Conservation (phyloP, 371 early-diverging fungal species). For the Umbelopsis sp. region DNA sequence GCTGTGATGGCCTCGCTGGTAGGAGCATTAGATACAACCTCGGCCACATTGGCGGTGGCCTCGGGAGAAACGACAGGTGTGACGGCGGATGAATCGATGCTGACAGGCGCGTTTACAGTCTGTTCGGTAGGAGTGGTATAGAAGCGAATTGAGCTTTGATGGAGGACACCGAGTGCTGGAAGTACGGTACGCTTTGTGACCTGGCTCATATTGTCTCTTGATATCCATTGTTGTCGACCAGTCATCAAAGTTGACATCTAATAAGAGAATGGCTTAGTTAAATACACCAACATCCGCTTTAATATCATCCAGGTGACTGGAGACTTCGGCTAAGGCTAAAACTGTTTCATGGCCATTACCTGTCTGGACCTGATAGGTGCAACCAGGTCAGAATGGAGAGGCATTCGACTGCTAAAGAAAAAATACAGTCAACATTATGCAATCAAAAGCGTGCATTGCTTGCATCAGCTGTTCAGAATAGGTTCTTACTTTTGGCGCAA, state of each 20-base stretch:
- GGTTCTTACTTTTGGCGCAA: not conserved
- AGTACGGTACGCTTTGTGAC: not conserved
- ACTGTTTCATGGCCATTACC: not conserved
- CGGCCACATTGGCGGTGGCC: conserved; percentile 18
- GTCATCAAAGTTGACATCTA: conserved; percentile 8
- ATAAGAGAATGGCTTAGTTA: too few relatives aligned
- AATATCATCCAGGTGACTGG: too few relatives aligned
- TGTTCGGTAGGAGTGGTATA: conserved; percentile 12
- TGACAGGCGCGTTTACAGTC: not conserved
- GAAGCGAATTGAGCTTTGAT: conserved; percentile 2
- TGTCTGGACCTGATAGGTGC: not conserved
- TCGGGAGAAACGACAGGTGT: conserved; percentile 22
- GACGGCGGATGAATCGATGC: conserved; percentile 23
- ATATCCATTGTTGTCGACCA: not conserved
- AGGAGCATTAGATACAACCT: conserved; percentile 26
- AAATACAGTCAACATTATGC: not conserved
- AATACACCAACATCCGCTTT: too few relatives aligned
- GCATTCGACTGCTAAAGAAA: not conserved
- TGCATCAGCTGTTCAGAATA: not conserved
- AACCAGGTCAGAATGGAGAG: not conserved
- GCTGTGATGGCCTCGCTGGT: conserved; percentile 49
- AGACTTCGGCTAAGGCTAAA: too few relatives aligned
- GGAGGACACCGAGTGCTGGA: not conserved
- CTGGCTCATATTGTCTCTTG: not conserved
- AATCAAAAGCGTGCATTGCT: not conserved